A percentile compares a stretch with the other conserved stretches of the same genome.
Evolutionary conservation across 2,329 filamentous ascomycete genomes (phyloP).

Genomic region (Colletotrichum graminicola): DNA sequence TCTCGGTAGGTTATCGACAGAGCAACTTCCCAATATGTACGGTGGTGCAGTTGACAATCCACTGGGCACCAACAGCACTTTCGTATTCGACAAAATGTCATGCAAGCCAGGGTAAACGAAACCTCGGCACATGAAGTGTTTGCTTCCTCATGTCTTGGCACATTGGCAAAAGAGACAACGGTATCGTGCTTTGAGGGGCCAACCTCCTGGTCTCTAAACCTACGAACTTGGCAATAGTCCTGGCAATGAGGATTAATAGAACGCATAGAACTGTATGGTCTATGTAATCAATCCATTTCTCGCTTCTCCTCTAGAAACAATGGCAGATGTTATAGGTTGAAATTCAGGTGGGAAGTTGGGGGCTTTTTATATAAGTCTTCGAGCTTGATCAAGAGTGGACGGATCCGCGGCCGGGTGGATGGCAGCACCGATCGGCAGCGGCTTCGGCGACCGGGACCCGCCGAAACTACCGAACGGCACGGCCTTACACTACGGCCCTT

Average conservation of each 20-base stretch:
- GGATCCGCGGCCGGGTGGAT: background rate
- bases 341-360: too few species aligned
- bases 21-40: background rate
- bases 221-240: background rate
- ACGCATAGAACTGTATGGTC: background rate
- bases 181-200: background rate
- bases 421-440: constrained; percentile 22
- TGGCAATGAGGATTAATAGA: background rate
- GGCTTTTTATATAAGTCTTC: background rate
- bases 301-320: background rate
- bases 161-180: background rate
- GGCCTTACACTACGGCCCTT: background rate
- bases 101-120: background rate
- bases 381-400: background rate
- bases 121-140: background rate
- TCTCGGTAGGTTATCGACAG: background rate
- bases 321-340: too few species aligned
- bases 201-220: background rate
- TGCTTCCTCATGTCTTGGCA: background rate
- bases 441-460: constrained; percentile 20
- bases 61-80: background rate
- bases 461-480: constrained; percentile 34
- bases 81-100: background rate
- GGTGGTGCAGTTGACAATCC: background rate
- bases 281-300: background rate